Percentiles rank a stretch among this genome's conserved stretches.
Conservation (phyloP, 2,329 filamentous ascomycete genomes). For the Neoarthrinium moseri region DNA sequence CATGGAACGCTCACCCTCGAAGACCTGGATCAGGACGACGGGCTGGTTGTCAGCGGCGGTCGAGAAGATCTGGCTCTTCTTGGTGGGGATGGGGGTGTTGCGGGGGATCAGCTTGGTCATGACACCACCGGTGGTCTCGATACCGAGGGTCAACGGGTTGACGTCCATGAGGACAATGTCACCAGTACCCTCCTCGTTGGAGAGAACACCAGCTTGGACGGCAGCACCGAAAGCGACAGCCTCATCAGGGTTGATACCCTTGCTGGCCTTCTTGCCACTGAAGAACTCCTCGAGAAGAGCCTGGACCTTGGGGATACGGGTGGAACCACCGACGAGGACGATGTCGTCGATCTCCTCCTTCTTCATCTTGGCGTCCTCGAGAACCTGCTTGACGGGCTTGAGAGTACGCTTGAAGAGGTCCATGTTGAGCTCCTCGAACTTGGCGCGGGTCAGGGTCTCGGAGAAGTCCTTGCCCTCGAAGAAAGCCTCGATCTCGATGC, state of each 20-base stretch:
- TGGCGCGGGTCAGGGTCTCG: constrained; percentile 95
- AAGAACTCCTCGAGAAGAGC: constrained; percentile 95
- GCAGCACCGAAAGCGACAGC: constrained; percentile 97
- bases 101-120: constrained; percentile 97
- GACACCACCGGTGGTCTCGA: constrained; percentile 94
- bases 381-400: constrained; percentile 97
- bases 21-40: constrained; percentile 92
- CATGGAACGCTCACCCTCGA: constrained; percentile 88
- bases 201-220: constrained; percentile 93
- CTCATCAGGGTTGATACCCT: constrained; percentile 99
- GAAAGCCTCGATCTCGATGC: constrained; percentile 97
- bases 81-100: constrained; percentile 91
- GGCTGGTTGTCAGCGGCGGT: constrained; percentile 97
- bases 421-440: constrained; percentile 99
- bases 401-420: constrained; percentile 99
- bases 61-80: constrained; percentile 97
- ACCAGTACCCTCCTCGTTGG: constrained; percentile 79
- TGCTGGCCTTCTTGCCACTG: constrained; percentile 91
- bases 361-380: constrained; percentile 97
- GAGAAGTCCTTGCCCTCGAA: constrained; percentile 97
- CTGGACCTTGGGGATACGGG: constrained; percentile 98
- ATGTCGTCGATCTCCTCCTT: constrained; percentile 95
- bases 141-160: constrained; percentile 93
- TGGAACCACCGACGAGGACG: constrained; percentile 96
- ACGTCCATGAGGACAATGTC: constrained; percentile 93